These are phyloP conservation scores for Talaromyces liani DNA, from an alignment of 495 filamentous ascomycete species.

Conservation along the genomic window DNA sequence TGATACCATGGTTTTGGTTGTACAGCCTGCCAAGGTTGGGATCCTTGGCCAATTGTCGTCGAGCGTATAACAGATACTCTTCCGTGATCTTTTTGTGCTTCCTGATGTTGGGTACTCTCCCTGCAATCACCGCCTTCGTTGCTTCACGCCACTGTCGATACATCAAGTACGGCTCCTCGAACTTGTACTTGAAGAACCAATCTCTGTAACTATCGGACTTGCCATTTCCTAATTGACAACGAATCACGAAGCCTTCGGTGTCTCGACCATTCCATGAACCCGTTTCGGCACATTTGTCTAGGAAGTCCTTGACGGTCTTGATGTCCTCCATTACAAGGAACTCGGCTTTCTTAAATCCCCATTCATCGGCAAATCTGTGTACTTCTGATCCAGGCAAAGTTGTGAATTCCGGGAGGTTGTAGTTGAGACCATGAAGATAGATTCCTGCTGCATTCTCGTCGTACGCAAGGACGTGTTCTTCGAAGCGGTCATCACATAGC, in stretches of 20 bases:
- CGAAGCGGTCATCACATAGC: conserved; percentile 91
- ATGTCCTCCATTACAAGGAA: conserved; percentile 72
- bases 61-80: conserved; percentile 78
- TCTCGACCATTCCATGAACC: conserved; percentile 84
- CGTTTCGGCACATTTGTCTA: conserved; percentile 74
- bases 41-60: conserved; percentile 59
- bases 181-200: conserved; percentile 99
- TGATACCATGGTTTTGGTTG: conserved; percentile 90
- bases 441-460: conserved; percentile 76
- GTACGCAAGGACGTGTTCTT: conserved; percentile 95
- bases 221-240: conserved; percentile 62
- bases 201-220: conserved; percentile 52
- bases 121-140: conserved; percentile 81
- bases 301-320: conserved; percentile 63
- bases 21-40: conserved; percentile 58
- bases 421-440: conserved; percentile 92
- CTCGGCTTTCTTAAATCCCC: conserved; percentile 89
- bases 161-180: conserved; percentile 97
- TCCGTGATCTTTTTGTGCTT: conserved; percentile 89
- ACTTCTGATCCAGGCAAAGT: conserved; percentile 75
- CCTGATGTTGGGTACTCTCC: conserved; percentile 63
- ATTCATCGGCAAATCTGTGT: conserved; percentile 81
- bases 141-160: conserved; percentile 98
- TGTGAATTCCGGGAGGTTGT: conserved; percentile 81
- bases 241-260: conserved; percentile 94